Percentiles rank a stretch among this genome's conserved stretches.
Conservation (phyloP, 257 asterid genomes). For the Fraxinus quadrangulata region DNA sequence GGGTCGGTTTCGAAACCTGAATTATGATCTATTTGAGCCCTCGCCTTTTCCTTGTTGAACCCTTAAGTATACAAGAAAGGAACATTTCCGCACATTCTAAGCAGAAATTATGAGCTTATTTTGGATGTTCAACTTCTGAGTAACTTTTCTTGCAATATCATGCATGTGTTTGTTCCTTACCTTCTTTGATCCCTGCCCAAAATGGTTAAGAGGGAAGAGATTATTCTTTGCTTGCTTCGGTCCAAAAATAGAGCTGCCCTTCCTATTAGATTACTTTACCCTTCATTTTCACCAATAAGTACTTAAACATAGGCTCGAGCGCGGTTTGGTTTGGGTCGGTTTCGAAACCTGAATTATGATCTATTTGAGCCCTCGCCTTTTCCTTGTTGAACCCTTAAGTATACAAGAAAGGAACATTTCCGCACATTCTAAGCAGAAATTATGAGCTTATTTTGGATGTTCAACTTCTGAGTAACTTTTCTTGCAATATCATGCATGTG, state of each 20-base stretch:
- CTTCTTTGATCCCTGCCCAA: slow-evolving; percentile 9
- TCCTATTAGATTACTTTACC: neutral
- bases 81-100: neutral
- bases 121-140: neutral
- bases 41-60: slow-evolving; percentile 35
- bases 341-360: too few relatives aligned
- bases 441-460: neutral
- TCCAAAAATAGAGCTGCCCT: neutral
- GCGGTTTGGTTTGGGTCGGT: too few relatives aligned
- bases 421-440: too few relatives aligned
- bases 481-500: slow-evolving; percentile 27
- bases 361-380: slow-evolving; percentile 33
- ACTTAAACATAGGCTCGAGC: neutral
- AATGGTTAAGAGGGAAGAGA: slow-evolving; percentile 3
- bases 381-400: slow-evolving; percentile 36
- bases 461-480: slow-evolving; percentile 16
- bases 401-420: neutral
- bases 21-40: too few relatives aligned
- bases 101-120: too few relatives aligned
- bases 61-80: slow-evolving; percentile 19
- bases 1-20: too few relatives aligned
- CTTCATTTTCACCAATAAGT: slow-evolving; percentile 6
- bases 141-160: slow-evolving; percentile 32
- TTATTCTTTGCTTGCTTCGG: slow-evolving; percentile 26
- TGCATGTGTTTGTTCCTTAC: slow-evolving; percentile 27